Evolutionary conservation across 148 eudicot species (phyloP).

Genomic region (Limonium bicolor): DNA sequence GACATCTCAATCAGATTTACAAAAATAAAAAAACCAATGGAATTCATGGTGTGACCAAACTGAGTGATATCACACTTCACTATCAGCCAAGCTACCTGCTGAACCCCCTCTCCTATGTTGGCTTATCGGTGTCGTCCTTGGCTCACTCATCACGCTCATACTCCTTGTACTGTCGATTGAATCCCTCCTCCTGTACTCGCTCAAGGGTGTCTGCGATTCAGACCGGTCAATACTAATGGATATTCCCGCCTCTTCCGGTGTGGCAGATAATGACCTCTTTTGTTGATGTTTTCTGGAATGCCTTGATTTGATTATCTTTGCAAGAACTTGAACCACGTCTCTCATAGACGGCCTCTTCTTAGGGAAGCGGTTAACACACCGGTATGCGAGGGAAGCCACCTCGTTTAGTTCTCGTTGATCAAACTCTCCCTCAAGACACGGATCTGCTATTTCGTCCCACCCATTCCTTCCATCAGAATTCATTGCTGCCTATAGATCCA

Average conservation of each 20-base stretch:
- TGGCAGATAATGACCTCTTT: constrained; percentile 27
- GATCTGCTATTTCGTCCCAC: constrained; percentile 86
- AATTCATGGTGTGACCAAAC: no score
- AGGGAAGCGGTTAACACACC: constrained; percentile 46
- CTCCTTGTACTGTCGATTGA: constrained; percentile 63
- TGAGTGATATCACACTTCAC: no score
- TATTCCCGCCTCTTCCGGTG: constrained; percentile 39
- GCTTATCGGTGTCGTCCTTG: not conserved
- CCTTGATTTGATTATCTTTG: constrained; percentile 39
- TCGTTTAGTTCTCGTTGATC: constrained; percentile 62
- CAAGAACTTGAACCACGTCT: constrained; percentile 66
- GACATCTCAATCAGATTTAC: no score
- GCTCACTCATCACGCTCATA: not conserved
- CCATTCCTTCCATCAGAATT: constrained; percentile 66
- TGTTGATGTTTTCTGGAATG: constrained; percentile 27
- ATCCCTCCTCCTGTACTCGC: constrained; percentile 39
- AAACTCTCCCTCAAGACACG: constrained; percentile 59
- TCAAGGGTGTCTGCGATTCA: constrained; percentile 17
- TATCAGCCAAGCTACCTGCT: no score
- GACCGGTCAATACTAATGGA: constrained; percentile 11
- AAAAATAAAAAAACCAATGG: no score
- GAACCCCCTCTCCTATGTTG: not conserved
- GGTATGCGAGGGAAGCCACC: constrained; percentile 71
- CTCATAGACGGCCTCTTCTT: constrained; percentile 83
- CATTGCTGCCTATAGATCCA: constrained; percentile 88